Conservation (phyloP, 345 rosid species). For the Populus alba region DNA sequence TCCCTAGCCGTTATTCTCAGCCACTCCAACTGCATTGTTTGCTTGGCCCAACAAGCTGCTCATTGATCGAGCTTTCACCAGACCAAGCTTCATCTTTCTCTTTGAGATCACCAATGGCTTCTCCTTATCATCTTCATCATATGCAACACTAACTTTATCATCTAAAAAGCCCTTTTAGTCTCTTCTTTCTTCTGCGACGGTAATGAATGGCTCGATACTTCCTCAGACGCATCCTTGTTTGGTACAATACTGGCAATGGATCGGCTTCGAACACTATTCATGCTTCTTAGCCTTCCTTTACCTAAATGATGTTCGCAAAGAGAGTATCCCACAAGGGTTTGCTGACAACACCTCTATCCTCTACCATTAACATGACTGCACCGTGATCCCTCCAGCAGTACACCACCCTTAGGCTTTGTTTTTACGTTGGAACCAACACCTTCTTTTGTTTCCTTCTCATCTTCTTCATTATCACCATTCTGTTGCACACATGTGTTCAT, state of each 20-base stretch:
- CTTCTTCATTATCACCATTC: conserved; percentile 10
- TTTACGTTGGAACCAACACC: conserved; percentile 12
- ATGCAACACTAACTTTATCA: not conserved
- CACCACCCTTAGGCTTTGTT: conserved; percentile 53
- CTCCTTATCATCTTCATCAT: conserved; percentile 19
- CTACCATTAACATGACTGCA: conserved; percentile 96
- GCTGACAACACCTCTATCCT: conserved; percentile 97
- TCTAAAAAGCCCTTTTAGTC: not conserved
- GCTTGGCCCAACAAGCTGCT: conserved; percentile 80
- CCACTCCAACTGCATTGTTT: conserved; percentile 12
- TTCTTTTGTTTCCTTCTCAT: conserved; percentile 6
- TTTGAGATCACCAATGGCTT: conserved; percentile 26
- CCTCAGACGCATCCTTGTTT: conserved; percentile 6
- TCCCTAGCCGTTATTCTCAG: conserved; percentile 12
- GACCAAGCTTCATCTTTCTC: conserved; percentile 78
- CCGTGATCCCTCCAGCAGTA: conserved; percentile 73
- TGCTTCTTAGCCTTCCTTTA: conserved; percentile 86
- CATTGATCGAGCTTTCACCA: conserved; percentile 90
- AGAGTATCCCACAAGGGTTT: conserved; percentile 86
- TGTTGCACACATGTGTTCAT: conserved; percentile 30
- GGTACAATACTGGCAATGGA: conserved; percentile 9
- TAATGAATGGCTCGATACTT: conserved; percentile 1
- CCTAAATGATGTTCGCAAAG: conserved; percentile 97
- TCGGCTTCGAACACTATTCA: conserved; percentile 44
- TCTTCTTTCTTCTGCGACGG: not conserved